A percentile compares a stretch with the other conserved stretches of the same genome.
phyloP scores from a whole-genome alignment of 371 early-diverging fungal species.

The Sanchytrium tribonematis region DNA sequence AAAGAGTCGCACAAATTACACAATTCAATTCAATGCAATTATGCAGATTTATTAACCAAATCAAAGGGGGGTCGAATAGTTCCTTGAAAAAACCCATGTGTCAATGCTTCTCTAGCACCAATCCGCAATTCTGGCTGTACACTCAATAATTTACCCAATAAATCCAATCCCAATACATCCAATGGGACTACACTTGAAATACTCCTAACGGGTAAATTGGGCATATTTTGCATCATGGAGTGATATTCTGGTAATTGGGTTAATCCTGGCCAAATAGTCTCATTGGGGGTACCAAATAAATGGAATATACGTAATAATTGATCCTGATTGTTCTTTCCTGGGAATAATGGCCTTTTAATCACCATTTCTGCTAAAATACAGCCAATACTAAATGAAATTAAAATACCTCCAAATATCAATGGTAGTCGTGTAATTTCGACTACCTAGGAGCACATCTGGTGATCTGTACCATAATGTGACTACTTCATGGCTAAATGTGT shows the following conservation, averaged over 20 bases:
- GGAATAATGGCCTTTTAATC: slow-evolving; percentile 56
- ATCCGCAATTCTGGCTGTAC: slow-evolving; percentile 56
- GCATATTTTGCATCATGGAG: slow-evolving; percentile 2
- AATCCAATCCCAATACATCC: slow-evolving; percentile 37
- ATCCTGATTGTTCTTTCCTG: slow-evolving; percentile 71
- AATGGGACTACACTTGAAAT: slow-evolving; percentile 30
- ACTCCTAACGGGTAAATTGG: not conserved
- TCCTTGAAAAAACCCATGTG: slow-evolving; percentile 52
- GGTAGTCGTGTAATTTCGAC: slow-evolving; percentile 71
- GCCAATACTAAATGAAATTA: too few relatives aligned
- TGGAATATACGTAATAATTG: slow-evolving; percentile 60
- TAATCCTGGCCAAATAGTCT: slow-evolving; percentile 54
- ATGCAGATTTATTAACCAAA: too few relatives aligned
- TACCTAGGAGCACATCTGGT: slow-evolving; percentile 88
- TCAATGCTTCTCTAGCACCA: slow-evolving; percentile 51
- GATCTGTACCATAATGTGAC: slow-evolving; percentile 50
- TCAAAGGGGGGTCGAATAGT: too few relatives aligned
- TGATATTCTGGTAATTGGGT: slow-evolving; percentile 65
- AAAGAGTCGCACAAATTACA: too few relatives aligned
- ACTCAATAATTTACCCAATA: slow-evolving; percentile 42
- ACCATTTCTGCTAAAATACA: slow-evolving; percentile 93
- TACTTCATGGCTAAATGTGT: slow-evolving; percentile 90
- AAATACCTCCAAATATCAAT: slow-evolving; percentile 99
- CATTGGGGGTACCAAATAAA: slow-evolving; percentile 14
- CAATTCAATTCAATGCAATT: too few relatives aligned